A percentile compares a stretch with the other conserved stretches of the same genome.
phyloP scores from a whole-genome alignment of 306 rosid species.

The Hylodesmum podocarpum region DNA sequence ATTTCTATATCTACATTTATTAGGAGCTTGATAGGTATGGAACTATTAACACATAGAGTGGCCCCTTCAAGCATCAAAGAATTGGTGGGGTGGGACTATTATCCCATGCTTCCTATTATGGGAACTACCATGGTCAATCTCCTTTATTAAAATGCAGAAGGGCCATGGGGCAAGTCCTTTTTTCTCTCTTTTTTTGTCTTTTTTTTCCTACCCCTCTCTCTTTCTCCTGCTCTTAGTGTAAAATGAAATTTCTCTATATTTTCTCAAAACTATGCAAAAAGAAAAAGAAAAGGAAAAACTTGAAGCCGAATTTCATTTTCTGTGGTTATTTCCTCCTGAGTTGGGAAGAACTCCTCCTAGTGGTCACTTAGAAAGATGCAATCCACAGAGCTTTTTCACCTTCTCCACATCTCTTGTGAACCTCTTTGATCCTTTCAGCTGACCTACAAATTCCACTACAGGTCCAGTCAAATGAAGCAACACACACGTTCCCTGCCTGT shows the following conservation, averaged over 20 bases:
- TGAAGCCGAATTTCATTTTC: conserved; percentile 30
- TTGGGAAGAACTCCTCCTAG: conserved; percentile 55
- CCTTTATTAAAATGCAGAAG: conserved; percentile 62
- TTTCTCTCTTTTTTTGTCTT: background rate
- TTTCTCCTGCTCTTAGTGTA: conserved; percentile 34
- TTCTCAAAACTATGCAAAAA: conserved; percentile 31
- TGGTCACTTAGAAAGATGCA: conserved; percentile 56
- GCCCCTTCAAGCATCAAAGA: conserved; percentile 71
- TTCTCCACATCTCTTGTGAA: conserved; percentile 89
- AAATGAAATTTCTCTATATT: conserved; percentile 50
- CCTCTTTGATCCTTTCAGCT: conserved; percentile 92
- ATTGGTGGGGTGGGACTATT: conserved; percentile 44
- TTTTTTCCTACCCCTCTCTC: background rate
- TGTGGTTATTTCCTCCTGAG: conserved; percentile 52
- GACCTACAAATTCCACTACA: conserved; percentile 99
- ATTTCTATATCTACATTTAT: conserved; percentile 42
- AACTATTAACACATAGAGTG: conserved; percentile 53
- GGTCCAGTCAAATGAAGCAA: conserved; percentile 96
- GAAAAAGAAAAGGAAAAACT: background rate
- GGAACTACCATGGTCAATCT: conserved; percentile 61
- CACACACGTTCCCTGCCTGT: conserved; percentile 92
- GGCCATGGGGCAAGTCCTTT: conserved; percentile 42
- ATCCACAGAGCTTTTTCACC: conserved; percentile 89
- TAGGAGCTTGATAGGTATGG: conserved; percentile 60
- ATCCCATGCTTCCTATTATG: conserved; percentile 46